Conservation (phyloP, 2,329 filamentous ascomycete species). For the Botrytis porri region DNA sequence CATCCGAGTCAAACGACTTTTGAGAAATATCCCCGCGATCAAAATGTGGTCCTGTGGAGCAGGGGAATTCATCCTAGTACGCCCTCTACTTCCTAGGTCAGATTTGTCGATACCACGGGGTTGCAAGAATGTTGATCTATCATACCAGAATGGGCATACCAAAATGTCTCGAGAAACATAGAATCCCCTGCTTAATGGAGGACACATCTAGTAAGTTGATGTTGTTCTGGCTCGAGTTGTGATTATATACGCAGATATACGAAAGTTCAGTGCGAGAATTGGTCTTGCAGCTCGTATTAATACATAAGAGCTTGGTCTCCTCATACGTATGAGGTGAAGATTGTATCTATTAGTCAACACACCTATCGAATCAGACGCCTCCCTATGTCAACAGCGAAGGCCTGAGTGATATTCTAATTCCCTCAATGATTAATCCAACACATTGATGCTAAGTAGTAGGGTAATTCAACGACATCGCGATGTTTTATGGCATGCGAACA, state of each 20-base stretch:
- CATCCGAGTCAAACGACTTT: background rate
- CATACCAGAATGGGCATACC: background rate
- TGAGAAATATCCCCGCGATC: conserved; percentile 15
- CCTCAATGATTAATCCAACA: background rate
- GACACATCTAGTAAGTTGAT: background rate
- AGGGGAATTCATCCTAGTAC: background rate
- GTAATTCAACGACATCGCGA: background rate
- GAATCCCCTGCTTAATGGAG: background rate
- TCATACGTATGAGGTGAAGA: background rate
- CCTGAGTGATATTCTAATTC: background rate
- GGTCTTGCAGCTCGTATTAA: background rate
- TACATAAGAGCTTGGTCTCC: background rate
- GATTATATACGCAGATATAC: background rate
- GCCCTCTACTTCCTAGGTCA: background rate
- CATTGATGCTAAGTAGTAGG: background rate
- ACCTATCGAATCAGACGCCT: background rate
- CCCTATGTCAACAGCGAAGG: background rate
- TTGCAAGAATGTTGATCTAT: conserved; percentile 8
- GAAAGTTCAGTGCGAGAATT: background rate
- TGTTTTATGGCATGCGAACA: background rate
- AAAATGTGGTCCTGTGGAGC: conserved; percentile 6
- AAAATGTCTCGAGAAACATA: background rate
- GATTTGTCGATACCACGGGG: background rate
- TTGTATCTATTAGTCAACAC: background rate
- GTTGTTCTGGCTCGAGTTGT: background rate